These are phyloP conservation scores for Massarina eburnea DNA, from an alignment of 2,329 filamentous ascomycete species.

Conservation along the genomic window DNA sequence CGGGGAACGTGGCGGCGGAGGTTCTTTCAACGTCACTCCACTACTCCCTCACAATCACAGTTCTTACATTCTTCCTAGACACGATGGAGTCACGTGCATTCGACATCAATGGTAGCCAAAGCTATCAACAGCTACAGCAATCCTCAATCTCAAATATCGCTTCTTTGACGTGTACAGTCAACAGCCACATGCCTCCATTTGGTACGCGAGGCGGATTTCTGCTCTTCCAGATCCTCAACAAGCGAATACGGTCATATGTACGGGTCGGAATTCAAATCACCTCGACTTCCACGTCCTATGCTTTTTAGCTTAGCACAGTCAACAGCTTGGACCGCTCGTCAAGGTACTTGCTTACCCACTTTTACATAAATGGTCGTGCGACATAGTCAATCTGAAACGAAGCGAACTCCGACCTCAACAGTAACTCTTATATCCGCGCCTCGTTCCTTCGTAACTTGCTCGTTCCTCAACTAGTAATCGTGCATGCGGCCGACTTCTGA, in stretches of 20 bases:
- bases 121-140: neutral
- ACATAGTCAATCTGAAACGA: neutral
- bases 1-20: constrained; percentile 1
- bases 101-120: neutral
- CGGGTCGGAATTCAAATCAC: neutral
- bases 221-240: neutral
- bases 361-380: neutral
- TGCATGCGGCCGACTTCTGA: neutral
- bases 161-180: neutral
- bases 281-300: neutral
- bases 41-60: neutral
- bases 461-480: neutral
- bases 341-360: neutral
- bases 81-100: neutral
- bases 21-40: constrained; percentile 7
- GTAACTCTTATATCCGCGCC: neutral
- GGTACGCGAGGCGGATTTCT: neutral
- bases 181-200: neutral
- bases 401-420: neutral
- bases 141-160: neutral
- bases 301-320: neutral
- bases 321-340: neutral
- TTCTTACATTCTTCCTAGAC: neutral
- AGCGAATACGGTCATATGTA: neutral
- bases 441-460: neutral